phyloP scores from a whole-genome alignment of 345 rosid genomes.

The Angophora floribunda region DNA sequence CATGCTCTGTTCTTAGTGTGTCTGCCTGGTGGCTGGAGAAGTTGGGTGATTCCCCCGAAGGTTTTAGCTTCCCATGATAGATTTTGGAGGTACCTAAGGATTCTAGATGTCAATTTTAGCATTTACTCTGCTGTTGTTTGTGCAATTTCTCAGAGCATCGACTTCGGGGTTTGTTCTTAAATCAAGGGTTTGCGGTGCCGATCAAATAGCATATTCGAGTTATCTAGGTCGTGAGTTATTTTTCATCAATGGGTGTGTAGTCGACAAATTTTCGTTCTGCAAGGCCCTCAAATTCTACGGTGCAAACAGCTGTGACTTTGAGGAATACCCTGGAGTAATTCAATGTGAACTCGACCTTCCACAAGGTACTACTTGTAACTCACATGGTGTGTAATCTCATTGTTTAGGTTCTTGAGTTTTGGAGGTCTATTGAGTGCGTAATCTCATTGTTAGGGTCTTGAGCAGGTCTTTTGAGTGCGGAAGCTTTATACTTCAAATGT shows the following conservation, averaged over 20 bases:
- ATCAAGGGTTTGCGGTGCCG: conserved; percentile 39
- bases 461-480: not conserved
- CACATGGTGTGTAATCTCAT: not conserved
- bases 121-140: conserved; percentile 23
- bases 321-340: conserved; percentile 14
- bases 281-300: conserved; percentile 33
- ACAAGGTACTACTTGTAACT: conserved; percentile 14
- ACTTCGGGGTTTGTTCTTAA: conserved; percentile 30
- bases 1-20: not conserved
- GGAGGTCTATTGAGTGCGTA: not conserved
- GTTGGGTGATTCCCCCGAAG: not conserved
- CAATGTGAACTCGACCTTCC: conserved; percentile 22
- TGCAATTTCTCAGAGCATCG: conserved; percentile 20
- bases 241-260: conserved; percentile 47
- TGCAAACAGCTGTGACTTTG: conserved; percentile 31
- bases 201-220: conserved; percentile 37
- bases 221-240: conserved; percentile 24
- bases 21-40: not conserved
- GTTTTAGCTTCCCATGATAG: not conserved
- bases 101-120: conserved; percentile 14
- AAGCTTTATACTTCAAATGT: not conserved
- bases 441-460: not conserved
- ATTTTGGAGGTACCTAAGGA: not conserved
- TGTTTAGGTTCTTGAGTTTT: not conserved
- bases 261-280: conserved; percentile 40